A percentile compares a stretch with the other conserved stretches of the same genome.
Conservation (phyloP, 2,329 filamentous ascomycete genomes). For the Nemania abortiva region DNA sequence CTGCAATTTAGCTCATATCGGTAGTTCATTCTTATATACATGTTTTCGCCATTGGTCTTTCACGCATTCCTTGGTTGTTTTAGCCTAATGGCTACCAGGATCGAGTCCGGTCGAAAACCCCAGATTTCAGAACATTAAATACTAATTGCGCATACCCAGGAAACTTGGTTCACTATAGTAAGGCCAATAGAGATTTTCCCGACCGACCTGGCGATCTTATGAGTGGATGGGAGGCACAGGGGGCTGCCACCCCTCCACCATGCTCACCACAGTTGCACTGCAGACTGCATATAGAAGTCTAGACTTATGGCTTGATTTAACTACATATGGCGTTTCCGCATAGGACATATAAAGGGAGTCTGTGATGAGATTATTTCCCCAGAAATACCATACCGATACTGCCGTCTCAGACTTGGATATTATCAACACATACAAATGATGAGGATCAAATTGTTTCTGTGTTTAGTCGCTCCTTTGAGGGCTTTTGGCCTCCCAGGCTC, state of each 20-base stretch:
- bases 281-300: slow-evolving; percentile 3
- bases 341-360: slow-evolving; percentile 12
- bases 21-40: slow-evolving; percentile 8
- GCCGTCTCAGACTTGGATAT: background rate
- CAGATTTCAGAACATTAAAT: slow-evolving; percentile 2
- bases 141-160: background rate
- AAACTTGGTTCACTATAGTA: slow-evolving; percentile 6
- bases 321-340: background rate
- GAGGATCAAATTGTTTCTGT: slow-evolving; percentile 23
- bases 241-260: slow-evolving; percentile 8
- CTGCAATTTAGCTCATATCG: background rate
- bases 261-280: slow-evolving; percentile 8
- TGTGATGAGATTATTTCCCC: background rate
- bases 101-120: slow-evolving; percentile 9
- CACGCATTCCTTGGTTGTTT: background rate
- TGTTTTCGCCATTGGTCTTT: background rate
- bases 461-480: slow-evolving; percentile 25
- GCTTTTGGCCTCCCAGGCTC: slow-evolving; percentile 9
- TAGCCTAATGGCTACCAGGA: slow-evolving; percentile 26
- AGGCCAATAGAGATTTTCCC: slow-evolving; percentile 16
- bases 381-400: background rate
- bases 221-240: background rate
- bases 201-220: background rate
- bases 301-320: slow-evolving; percentile 3
- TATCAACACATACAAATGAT: slow-evolving; percentile 22